phyloP scores from a whole-genome alignment of 2,329 filamentous ascomycete species.

The Cercospora sojina region DNA sequence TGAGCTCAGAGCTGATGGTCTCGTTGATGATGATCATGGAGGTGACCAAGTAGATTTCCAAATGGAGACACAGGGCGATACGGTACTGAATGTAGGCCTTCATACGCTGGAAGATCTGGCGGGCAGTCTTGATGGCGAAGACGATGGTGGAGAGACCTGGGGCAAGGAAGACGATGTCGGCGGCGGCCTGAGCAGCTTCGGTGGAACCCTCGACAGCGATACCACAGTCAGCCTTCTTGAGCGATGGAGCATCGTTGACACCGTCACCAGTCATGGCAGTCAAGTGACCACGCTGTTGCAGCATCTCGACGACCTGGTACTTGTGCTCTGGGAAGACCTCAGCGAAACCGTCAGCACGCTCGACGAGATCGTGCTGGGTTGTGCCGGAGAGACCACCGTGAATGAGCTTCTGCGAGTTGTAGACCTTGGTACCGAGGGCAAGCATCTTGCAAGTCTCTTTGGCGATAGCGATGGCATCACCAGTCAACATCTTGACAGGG shows the following conservation, averaged over 20 bases:
- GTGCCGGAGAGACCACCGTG: slow-evolving; percentile 72
- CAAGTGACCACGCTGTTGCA: slow-evolving; percentile 70
- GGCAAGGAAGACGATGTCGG: slow-evolving; percentile 73
- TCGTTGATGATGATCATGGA: slow-evolving; percentile 80
- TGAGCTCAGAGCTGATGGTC: slow-evolving; percentile 68
- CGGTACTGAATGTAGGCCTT: slow-evolving; percentile 76
- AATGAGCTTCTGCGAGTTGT: slow-evolving; percentile 76
- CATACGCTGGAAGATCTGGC: slow-evolving; percentile 76
- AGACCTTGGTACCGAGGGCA: slow-evolving; percentile 75
- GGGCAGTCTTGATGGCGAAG: slow-evolving; percentile 70
- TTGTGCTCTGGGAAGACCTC: slow-evolving; percentile 76
- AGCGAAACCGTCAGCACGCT: slow-evolving; percentile 71
- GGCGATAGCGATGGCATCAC: slow-evolving; percentile 75
- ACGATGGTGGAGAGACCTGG: slow-evolving; percentile 71
- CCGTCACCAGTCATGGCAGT: slow-evolving; percentile 75
- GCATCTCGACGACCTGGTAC: slow-evolving; percentile 73
- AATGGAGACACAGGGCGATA: slow-evolving; percentile 71
- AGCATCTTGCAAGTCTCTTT: slow-evolving; percentile 84
- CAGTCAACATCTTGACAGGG: slow-evolving; percentile 78
- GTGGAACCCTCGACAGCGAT: slow-evolving; percentile 71
- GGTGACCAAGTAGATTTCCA: slow-evolving; percentile 73
- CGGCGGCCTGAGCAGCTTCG: slow-evolving; percentile 69
- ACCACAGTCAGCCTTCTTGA: slow-evolving; percentile 74
- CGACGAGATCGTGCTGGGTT: slow-evolving; percentile 72
- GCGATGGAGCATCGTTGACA: slow-evolving; percentile 71